Percentiles rank a stretch among this genome's conserved stretches.
Conservation (phyloP, 805 yeast species). For the Metschnikowia corniflorae region DNA sequence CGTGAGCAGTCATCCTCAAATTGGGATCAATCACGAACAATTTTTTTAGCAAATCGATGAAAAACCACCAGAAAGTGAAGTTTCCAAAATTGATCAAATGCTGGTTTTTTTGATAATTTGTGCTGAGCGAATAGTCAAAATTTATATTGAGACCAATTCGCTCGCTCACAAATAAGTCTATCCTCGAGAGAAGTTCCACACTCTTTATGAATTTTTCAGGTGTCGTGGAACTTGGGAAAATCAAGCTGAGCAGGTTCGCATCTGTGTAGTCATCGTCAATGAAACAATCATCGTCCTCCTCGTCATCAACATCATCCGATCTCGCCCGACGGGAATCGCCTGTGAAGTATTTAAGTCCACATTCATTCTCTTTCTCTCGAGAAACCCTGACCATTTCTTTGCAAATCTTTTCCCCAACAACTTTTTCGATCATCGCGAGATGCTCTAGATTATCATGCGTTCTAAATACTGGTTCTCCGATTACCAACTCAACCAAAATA, state of each 20-base stretch:
- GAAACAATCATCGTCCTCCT: conserved; percentile 26
- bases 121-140: conserved; percentile 36
- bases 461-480: conserved; percentile 92
- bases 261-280: conserved; percentile 27
- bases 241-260: conserved; percentile 25
- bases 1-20: conserved; percentile 37
- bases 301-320: conserved; percentile 13
- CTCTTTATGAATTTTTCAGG: conserved; percentile 36
- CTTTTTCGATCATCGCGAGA: conserved; percentile 88
- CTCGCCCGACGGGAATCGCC: conserved; percentile 11
- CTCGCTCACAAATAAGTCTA: conserved; percentile 43
- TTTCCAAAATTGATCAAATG: conserved; percentile 51
- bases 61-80: conserved; percentile 80
- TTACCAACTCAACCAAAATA: conserved; percentile 81
- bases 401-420: conserved; percentile 56
- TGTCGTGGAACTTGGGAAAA: conserved; percentile 39
- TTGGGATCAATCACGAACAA: conserved; percentile 38
- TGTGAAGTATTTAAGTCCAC: conserved; percentile 39
- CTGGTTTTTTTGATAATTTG: conserved; percentile 36
- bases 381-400: conserved; percentile 34
- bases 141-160: conserved; percentile 39
- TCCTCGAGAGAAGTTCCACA: conserved; percentile 39
- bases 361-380: conserved; percentile 36
- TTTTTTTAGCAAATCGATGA: conserved; percentile 43
- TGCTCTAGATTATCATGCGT: conserved; percentile 95